A percentile compares a stretch with the other conserved stretches of the same genome.
phyloP scores from a whole-genome alignment of 768 basidiomycete species.

The Cystobasidium onofrii region DNA sequence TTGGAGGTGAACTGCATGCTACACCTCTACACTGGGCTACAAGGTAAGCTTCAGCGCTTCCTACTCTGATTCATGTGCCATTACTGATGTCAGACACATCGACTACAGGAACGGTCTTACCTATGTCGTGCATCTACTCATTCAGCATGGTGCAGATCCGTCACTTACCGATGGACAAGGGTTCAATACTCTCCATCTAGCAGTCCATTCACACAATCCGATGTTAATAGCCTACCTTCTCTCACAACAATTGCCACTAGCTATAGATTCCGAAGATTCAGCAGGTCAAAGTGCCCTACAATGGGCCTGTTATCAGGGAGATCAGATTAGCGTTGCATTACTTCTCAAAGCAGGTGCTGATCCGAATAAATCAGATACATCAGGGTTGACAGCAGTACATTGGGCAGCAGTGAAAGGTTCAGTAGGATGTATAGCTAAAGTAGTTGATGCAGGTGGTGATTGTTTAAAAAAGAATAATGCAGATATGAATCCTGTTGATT shows the following conservation, averaged over 20 bases:
- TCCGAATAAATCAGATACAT: slow-evolving; percentile 64
- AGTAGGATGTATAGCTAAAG: slow-evolving; percentile 67
- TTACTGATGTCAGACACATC: neutral
- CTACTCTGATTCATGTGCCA: neutral
- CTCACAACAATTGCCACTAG: slow-evolving; percentile 70
- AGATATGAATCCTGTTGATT: slow-evolving; percentile 81
- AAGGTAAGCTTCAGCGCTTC: slow-evolving; percentile 44
- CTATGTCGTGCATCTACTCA: slow-evolving; percentile 84
- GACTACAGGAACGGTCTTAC: slow-evolving; percentile 72
- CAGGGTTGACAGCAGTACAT: slow-evolving; percentile 79
- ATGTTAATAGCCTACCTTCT: slow-evolving; percentile 89
- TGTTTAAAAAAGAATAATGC: slow-evolving; percentile 68
- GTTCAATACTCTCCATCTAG: slow-evolving; percentile 90
- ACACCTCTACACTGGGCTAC: slow-evolving; percentile 98
- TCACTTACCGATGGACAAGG: slow-evolving; percentile 84
- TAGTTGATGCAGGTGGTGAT: slow-evolving; percentile 80
- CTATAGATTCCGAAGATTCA: slow-evolving; percentile 77
- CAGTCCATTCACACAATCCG: slow-evolving; percentile 81
- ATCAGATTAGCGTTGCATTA: slow-evolving; percentile 86
- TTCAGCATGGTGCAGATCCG: slow-evolving; percentile 84
- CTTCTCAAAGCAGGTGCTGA: slow-evolving; percentile 80
- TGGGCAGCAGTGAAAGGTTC: slow-evolving; percentile 99
- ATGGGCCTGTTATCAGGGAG: slow-evolving; percentile 99
- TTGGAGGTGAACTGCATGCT: slow-evolving; percentile 86
- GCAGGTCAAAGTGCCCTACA: slow-evolving; percentile 91